Evolutionary conservation across 2,329 filamentous ascomycete genomes (phyloP).

Genomic region (Rugonectria rugulosa): DNA sequence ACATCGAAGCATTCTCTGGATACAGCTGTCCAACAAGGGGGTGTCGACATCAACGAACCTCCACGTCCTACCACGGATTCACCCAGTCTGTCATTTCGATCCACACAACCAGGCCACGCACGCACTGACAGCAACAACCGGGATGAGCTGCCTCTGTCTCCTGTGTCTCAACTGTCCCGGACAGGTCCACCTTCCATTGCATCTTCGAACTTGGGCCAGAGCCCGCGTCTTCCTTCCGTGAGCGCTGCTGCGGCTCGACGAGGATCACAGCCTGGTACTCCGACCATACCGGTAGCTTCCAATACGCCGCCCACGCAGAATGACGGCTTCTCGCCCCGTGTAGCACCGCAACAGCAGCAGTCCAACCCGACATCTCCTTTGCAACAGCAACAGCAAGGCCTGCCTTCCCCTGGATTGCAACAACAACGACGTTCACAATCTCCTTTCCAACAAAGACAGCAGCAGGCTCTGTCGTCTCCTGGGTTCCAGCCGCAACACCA

Average conservation of each 20-base stretch:
- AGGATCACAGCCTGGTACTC: constrained; percentile 27
- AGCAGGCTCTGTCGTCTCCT: background rate
- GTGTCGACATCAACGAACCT: constrained; percentile 14
- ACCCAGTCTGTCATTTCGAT: constrained; percentile 24
- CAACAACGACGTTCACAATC: background rate
- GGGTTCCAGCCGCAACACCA: background rate
- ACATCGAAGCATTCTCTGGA: constrained; percentile 33
- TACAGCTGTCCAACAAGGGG: constrained; percentile 22
- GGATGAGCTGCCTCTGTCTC: constrained; percentile 33
- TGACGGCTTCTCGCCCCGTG: constrained; percentile 19
- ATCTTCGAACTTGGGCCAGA: constrained; percentile 36
- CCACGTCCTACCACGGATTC: constrained; percentile 27
- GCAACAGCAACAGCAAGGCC: background rate
- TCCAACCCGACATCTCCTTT: constrained; percentile 7
- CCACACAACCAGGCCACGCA: constrained; percentile 12
- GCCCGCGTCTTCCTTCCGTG: constrained; percentile 31
- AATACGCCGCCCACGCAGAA: constrained; percentile 26
- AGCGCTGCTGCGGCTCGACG: constrained; percentile 16
- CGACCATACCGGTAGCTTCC: constrained; percentile 24
- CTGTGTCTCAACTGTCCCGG: constrained; percentile 34
- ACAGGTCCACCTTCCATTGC: constrained; percentile 34
- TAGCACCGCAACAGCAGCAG: constrained; percentile 26
- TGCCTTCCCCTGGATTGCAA: background rate
- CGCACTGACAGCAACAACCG: constrained; percentile 15
- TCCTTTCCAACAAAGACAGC: background rate